phyloP scores from a whole-genome alignment of 73 alveolate species.

The Paramecium sonneborni region DNA sequence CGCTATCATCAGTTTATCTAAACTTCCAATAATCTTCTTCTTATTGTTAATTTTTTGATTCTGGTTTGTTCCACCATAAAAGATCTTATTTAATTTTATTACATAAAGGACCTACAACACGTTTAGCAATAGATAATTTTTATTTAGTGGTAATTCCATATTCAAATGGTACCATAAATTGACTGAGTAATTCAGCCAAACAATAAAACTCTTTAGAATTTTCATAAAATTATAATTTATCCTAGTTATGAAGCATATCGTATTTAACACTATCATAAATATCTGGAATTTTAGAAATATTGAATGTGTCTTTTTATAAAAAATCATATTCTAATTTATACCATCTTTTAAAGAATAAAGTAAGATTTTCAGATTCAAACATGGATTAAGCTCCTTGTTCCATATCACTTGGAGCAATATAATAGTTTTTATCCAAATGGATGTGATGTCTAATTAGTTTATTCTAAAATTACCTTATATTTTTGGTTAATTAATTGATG shows the following conservation, averaged over 20 bases:
- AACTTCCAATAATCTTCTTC: constrained; percentile 77
- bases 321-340: constrained; percentile 88
- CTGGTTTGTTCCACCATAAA: constrained; percentile 78
- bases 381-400: not conserved
- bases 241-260: constrained; percentile 88
- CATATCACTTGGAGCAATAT: constrained; percentile 61
- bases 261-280: constrained; percentile 90
- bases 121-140: constrained; percentile 79
- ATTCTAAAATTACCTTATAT: constrained; percentile 22
- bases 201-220: constrained; percentile 71
- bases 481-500: constrained; percentile 41
- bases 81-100: constrained; percentile 88
- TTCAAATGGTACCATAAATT: constrained; percentile 89
- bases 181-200: constrained; percentile 72
- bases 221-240: constrained; percentile 71
- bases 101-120: constrained; percentile 76
- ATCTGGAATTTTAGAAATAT: constrained; percentile 91
- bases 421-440: constrained; percentile 38
- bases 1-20: constrained; percentile 86
- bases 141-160: constrained; percentile 87
- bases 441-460: not conserved
- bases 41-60: constrained; percentile 59
- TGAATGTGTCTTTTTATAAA: constrained; percentile 73
- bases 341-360: constrained; percentile 90
- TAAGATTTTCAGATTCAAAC: constrained; percentile 70